Percentiles rank a stretch among this genome's conserved stretches.
phyloP scores from a whole-genome alignment of 2,329 filamentous ascomycete genomes.

The Samsoniella hepiali region DNA sequence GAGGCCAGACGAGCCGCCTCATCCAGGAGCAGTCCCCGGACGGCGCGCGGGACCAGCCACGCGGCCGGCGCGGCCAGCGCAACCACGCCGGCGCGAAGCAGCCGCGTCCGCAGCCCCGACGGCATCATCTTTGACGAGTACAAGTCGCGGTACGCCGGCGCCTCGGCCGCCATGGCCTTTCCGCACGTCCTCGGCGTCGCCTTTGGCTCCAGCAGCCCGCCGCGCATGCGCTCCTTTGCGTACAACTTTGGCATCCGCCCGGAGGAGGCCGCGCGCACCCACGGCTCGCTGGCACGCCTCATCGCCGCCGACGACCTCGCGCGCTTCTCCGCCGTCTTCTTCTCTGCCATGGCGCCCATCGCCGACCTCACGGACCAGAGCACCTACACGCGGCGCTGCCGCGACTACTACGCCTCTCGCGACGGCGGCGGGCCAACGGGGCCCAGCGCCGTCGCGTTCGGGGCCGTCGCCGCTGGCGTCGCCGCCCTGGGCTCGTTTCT shows the following conservation, averaged over 20 bases:
- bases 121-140: slow-evolving; percentile 25
- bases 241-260: slow-evolving; percentile 27
- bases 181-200: slow-evolving; percentile 22
- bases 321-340: slow-evolving; percentile 22
- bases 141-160: slow-evolving; percentile 22
- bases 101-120: not conserved
- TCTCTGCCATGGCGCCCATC: slow-evolving; percentile 23
- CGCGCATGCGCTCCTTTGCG: slow-evolving; percentile 23
- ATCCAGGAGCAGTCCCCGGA: not conserved
- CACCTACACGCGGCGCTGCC: slow-evolving; percentile 21
- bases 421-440: not conserved
- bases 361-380: slow-evolving; percentile 20
- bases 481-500: slow-evolving; percentile 26
- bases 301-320: slow-evolving; percentile 24
- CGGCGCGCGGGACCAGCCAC: not conserved
- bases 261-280: slow-evolving; percentile 20
- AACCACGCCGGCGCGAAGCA: not conserved
- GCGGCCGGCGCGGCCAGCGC: too few species aligned
- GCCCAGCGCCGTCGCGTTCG: slow-evolving; percentile 20
- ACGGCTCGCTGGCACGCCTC: slow-evolving; percentile 16
- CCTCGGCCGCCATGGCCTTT: slow-evolving; percentile 25
- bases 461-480: slow-evolving; percentile 24
- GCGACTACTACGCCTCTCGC: slow-evolving; percentile 21
- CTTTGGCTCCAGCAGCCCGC: slow-evolving; percentile 23
- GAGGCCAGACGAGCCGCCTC: not conserved